Conservation (phyloP, 805 yeast species). For the Grigorovia yakushimaensis region DNA sequence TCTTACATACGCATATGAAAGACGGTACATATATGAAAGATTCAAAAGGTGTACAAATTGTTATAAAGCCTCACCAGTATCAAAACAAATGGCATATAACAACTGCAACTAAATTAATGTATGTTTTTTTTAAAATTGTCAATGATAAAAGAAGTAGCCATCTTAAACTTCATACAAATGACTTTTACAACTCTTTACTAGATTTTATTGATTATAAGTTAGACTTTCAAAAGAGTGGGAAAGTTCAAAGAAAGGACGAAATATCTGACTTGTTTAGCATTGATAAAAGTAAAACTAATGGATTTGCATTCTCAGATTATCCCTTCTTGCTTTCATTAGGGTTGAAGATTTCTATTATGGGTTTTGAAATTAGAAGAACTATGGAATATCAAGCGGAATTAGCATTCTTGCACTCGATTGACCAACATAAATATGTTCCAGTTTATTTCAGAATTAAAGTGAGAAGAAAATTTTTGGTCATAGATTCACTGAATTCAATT, state of each 20-base stretch:
- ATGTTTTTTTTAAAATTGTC: slow-evolving; percentile 47
- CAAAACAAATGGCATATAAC: slow-evolving; percentile 75
- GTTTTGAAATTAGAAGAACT: slow-evolving; percentile 66
- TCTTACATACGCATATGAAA: background rate
- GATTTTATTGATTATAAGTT: slow-evolving; percentile 68
- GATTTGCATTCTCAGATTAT: slow-evolving; percentile 57
- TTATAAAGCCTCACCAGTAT: slow-evolving; percentile 36
- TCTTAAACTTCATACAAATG: slow-evolving; percentile 27
- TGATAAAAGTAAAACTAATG: background rate
- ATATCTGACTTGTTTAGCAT: background rate
- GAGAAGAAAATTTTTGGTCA: slow-evolving; percentile 54
- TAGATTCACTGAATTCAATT: slow-evolving; percentile 64
- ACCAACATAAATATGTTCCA: slow-evolving; percentile 49
- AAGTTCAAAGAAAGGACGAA: background rate
- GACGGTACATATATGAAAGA: background rate
- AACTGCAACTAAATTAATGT: slow-evolving; percentile 52
- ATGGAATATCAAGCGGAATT: slow-evolving; percentile 87
- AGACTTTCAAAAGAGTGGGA: slow-evolving; percentile 75
- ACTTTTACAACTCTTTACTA: slow-evolving; percentile 61
- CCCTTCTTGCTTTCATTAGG: slow-evolving; percentile 80
- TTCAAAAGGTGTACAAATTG: background rate
- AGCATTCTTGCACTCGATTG: slow-evolving; percentile 70
- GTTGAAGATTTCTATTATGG: slow-evolving; percentile 68
- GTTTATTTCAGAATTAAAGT: slow-evolving; percentile 62
- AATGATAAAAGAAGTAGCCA: slow-evolving; percentile 25